Evolutionary conservation across 352 stramenopile genomes (phyloP).

Genomic region (Pythium brassicae): DNA sequence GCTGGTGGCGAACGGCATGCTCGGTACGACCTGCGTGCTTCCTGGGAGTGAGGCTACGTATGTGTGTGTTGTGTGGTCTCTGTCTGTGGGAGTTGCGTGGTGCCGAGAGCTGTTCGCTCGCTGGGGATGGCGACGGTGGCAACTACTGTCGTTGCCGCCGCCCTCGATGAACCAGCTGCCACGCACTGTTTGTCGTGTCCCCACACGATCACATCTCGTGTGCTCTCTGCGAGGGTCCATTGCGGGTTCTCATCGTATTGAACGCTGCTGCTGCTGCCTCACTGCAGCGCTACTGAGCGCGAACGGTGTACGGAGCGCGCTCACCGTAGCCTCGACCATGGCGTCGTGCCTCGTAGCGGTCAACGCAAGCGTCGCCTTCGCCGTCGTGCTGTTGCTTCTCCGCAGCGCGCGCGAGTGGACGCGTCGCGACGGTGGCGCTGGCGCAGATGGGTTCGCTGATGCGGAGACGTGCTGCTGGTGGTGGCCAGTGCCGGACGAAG

Average conservation of each 20-base stretch:
- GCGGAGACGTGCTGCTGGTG: constrained; percentile 11
- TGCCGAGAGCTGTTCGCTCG: too few relatives aligned
- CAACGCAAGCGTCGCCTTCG: constrained; percentile 29
- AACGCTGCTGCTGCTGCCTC: not conserved
- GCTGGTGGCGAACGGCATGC: constrained; percentile 39
- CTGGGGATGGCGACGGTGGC: too few relatives aligned
- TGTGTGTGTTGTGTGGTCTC: not conserved
- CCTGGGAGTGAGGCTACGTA: not conserved
- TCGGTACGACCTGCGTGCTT: constrained; percentile 30
- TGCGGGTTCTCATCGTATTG: too few relatives aligned
- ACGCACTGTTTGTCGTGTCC: not conserved
- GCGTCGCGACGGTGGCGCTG: not conserved
- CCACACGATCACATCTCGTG: not conserved
- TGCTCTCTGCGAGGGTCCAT: too few relatives aligned
- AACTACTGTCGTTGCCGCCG: not conserved
- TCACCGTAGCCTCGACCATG: constrained; percentile 60
- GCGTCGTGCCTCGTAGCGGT: constrained; percentile 37
- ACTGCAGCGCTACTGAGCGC: constrained; percentile 42
- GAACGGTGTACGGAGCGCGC: constrained; percentile 50
- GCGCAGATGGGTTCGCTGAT: not conserved
- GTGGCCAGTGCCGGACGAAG: not conserved
- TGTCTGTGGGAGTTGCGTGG: too few relatives aligned
- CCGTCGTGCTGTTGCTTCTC: constrained; percentile 16
- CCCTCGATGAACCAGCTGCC: not conserved
- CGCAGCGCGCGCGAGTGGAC: constrained; percentile 11